These are phyloP conservation scores for Russula sp. DNA, from an alignment of 768 basidiomycete genomes.

Conservation along the genomic window DNA sequence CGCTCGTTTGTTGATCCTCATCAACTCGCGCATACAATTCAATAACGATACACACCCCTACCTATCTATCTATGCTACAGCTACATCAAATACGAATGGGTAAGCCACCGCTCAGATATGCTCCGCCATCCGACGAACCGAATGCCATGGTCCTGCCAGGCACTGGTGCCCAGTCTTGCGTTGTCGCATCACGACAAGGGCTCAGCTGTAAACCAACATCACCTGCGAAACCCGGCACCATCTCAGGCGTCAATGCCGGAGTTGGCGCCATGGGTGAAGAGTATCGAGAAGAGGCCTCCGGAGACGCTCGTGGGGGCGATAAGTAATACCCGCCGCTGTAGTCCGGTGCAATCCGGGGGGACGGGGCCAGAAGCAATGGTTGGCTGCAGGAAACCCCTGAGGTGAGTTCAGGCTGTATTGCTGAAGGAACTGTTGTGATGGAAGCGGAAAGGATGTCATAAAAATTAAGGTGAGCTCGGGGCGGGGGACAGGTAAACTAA, in stretches of 20 bases:
- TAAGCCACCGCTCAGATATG: no score
- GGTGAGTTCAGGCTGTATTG: neutral
- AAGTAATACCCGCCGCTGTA: neutral
- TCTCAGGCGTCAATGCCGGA: neutral
- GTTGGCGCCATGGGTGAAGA: conserved; percentile 7
- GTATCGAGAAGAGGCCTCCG: conserved; percentile 2
- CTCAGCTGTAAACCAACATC: neutral
- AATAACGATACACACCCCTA: neutral
- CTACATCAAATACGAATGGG: neutral
- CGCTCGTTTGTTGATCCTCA: conserved; percentile 3
- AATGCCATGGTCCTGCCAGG: conserved; percentile 5
- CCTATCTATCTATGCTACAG: conserved; percentile 3
- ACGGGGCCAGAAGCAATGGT: neutral
- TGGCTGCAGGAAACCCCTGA: neutral
- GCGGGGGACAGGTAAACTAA: neutral
- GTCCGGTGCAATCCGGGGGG: neutral
- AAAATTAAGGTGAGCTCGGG: neutral
- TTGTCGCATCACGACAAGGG: neutral
- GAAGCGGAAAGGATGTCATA: neutral
- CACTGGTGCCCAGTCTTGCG: neutral
- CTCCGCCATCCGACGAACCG: neutral
- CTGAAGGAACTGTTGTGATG: neutral
- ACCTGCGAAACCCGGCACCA: neutral
- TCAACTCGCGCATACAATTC: conserved; percentile 4
- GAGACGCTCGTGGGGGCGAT: neutral